These are phyloP conservation scores for Ophiobolus disseminans DNA, from an alignment of 2,329 filamentous ascomycete genomes.

Conservation along the genomic window DNA sequence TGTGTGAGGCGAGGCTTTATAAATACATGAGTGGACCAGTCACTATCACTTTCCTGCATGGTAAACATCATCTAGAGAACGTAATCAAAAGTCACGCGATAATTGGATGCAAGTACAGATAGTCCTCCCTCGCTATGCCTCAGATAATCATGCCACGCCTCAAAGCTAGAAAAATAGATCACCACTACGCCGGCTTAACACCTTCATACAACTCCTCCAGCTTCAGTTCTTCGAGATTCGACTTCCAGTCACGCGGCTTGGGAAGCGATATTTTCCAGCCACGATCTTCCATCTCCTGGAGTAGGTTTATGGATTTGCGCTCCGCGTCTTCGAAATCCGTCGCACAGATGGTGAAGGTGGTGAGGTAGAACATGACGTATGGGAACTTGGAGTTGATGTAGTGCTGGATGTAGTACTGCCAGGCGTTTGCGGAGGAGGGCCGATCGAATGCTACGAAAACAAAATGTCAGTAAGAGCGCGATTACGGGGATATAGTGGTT, in stretches of 20 bases:
- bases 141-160: not conserved
- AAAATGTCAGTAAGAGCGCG: not conserved
- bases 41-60: too few relatives aligned
- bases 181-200: conserved; percentile 20
- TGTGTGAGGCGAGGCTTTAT: too few relatives aligned
- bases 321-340: conserved; percentile 23
- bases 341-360: conserved; percentile 37
- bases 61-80: too few relatives aligned
- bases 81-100: too few relatives aligned
- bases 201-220: conserved; percentile 29
- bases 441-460: conserved; percentile 34
- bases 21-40: too few relatives aligned
- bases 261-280: conserved; percentile 32
- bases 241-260: conserved; percentile 22
- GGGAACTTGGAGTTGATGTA: conserved; percentile 39
- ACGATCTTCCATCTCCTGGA: conserved; percentile 33
- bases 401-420: conserved; percentile 41
- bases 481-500: not conserved
- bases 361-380: conserved; percentile 37
- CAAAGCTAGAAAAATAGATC: too few relatives aligned
- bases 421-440: conserved; percentile 34
- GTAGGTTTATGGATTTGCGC: conserved; percentile 12
- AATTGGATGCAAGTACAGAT: too few relatives aligned
- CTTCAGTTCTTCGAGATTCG: conserved; percentile 22
- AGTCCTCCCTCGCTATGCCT: not conserved